A percentile compares a stretch with the other conserved stretches of the same genome.
Evolutionary conservation across 2,329 filamentous ascomycete species (phyloP).

Genomic region (Xylaria sp.): DNA sequence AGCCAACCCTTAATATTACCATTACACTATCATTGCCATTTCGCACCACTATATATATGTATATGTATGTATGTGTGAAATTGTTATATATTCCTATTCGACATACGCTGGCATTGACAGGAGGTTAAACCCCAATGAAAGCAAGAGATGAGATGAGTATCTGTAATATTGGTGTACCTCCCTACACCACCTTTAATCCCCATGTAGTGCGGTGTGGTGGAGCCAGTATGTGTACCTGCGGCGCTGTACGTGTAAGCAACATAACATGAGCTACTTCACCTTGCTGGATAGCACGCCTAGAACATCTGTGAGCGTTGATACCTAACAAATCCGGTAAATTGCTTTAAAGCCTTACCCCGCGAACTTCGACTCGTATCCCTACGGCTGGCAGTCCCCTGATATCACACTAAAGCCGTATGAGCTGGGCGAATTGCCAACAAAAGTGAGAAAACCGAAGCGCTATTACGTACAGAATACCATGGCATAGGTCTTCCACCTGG

Average conservation of each 20-base stretch:
- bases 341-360: constrained; percentile 21
- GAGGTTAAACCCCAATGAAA: too few relatives aligned
- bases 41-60: too few relatives aligned
- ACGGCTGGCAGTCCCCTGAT: not conserved
- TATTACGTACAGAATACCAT: constrained; percentile 35
- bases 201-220: not conserved
- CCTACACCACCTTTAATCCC: not conserved
- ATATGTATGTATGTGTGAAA: too few relatives aligned
- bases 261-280: not conserved
- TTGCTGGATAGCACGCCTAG: not conserved
- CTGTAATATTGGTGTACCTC: not conserved
- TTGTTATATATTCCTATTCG: too few relatives aligned
- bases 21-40: too few relatives aligned
- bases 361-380: constrained; percentile 7
- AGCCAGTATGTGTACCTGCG: not conserved
- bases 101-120: too few relatives aligned
- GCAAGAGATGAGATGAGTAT: not conserved
- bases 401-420: not conserved
- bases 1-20: too few relatives aligned
- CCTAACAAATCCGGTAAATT: not conserved
- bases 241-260: not conserved
- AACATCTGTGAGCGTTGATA: not conserved
- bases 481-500: not conserved
- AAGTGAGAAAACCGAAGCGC: constrained; percentile 25
- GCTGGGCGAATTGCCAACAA: constrained; percentile 8